These are phyloP conservation scores for Citrus mangshanensis DNA, from an alignment of 345 rosid genomes.

Conservation along the genomic window DNA sequence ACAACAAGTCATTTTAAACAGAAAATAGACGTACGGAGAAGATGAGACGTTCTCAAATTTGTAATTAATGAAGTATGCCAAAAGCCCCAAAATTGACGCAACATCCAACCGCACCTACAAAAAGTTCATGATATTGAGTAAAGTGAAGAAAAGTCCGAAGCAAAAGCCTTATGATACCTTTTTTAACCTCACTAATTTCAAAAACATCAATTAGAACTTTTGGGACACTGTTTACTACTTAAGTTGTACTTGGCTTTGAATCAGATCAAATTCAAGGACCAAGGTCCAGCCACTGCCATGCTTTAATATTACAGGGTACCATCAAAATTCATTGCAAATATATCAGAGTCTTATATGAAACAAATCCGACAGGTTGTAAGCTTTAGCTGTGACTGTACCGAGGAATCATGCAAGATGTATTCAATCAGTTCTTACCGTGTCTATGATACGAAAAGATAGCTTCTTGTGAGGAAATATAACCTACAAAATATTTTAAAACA, in stretches of 20 bases:
- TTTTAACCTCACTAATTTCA: background rate
- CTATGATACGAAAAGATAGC: slow-evolving; percentile 91
- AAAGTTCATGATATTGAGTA: slow-evolving; percentile 13
- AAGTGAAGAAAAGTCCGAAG: background rate
- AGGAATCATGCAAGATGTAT: slow-evolving; percentile 2
- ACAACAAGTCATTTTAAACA: background rate
- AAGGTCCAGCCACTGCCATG: slow-evolving; percentile 4
- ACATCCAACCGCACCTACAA: slow-evolving; percentile 85
- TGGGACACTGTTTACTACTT: background rate
- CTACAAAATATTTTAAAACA: slow-evolving; percentile 38
- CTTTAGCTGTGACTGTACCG: background rate
- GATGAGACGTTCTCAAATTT: slow-evolving; percentile 82
- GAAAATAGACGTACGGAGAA: slow-evolving; percentile 64
- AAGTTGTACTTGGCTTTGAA: background rate
- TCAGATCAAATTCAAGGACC: slow-evolving; percentile 4
- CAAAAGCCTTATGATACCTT: background rate
- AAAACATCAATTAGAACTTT: background rate
- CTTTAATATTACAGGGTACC: background rate
- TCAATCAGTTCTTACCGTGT: slow-evolving; percentile 62
- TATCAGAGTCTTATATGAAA: background rate
- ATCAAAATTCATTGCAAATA: background rate
- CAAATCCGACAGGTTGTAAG: background rate
- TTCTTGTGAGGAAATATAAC: slow-evolving; percentile 94
- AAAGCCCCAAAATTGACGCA: slow-evolving; percentile 84
- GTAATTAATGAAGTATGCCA: slow-evolving; percentile 85